Base-by-base conservation (phyloP, 352 stramenopile species). In the Globisporangium abappressorium region DNA sequence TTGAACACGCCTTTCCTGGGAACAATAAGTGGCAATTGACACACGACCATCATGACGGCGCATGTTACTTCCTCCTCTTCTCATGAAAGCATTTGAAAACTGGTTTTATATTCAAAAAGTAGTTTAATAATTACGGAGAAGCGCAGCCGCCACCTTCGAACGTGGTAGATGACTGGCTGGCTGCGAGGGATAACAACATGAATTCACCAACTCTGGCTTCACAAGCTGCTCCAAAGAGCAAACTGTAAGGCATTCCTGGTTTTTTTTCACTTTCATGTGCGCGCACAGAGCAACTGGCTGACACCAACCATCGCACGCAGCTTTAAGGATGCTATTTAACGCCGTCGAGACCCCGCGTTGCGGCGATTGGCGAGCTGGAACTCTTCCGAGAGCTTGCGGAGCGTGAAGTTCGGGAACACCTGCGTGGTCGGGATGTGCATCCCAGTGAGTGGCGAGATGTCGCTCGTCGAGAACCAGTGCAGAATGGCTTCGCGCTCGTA, bases 401-500 rank as follows among this genome's bases (percentile, higher is more conserved):
- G 70, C 36, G 84, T 86, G 51, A 88, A 90, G 65, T 93, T 93
- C 20, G 84, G 69, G 62, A 93, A 89, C 14, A 93, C 78, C 60
- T 90, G 78, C n/a, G 71, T 90, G n/a, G 84, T 91, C 41, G 73
- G 67, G 64, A 96, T 89, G 61, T 83, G 72, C 70, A 79, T 82
- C 30, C 85, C 85, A 1, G 87, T 96, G 76, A 93, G 84, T 5
- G 89, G 89, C 20, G 87, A 95, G 20, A 85, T 93, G 64, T 87
- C 73, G 56, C 89, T 85, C 24, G 78, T 97, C 46, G 85, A 82
- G 38, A 99, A 89, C 97, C 97, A 99, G 34, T 91, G 80, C 71
- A 85, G 62, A 69, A 99, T 99, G 7, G 95, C 97, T 55, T 85
- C 80, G 24, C 96, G 84, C 62, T 99, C 97, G 78, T 99, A 99